A percentile compares a stretch with the other conserved stretches of the same genome.
These are phyloP conservation scores for Pseudocohnilembus persalinus DNA, from an alignment of 169 alveolate species.

Conservation along the genomic window DNA sequence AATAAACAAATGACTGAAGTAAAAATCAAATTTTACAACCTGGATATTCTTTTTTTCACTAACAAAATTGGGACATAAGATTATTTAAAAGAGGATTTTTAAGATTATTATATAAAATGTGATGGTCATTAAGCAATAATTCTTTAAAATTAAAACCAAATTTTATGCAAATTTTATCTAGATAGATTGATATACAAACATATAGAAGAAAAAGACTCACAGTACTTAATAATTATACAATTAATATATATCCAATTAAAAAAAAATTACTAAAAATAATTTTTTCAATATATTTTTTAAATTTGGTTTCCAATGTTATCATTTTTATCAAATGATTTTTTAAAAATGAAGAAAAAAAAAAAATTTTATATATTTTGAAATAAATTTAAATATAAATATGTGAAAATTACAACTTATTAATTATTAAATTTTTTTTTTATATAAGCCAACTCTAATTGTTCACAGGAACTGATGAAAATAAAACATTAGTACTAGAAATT, in stretches of 20 bases:
- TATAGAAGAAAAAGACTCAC: constrained; percentile 9
- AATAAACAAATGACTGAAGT: constrained; percentile 23
- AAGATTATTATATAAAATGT: constrained; percentile 17
- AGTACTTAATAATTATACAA: constrained; percentile 14
- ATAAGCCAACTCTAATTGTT: background rate
- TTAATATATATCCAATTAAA: background rate
- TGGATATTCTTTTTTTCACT: constrained; percentile 19
- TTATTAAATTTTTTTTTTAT: constrained; percentile 2
- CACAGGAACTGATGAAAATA: background rate
- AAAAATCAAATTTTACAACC: constrained; percentile 29
- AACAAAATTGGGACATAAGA: constrained; percentile 2
- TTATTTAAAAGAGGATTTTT: constrained; percentile 28
- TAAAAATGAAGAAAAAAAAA: no score
- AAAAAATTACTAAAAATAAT: background rate
- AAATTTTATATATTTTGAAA: no score
- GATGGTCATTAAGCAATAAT: constrained; percentile 23
- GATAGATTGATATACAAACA: constrained; percentile 5
- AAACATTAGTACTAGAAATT: background rate
- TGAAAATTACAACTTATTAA: no score
- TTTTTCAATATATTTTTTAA: background rate
- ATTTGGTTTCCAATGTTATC: no score
- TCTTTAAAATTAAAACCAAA: constrained; percentile 36
- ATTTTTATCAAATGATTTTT: no score
- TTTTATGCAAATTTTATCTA: constrained; percentile 20
- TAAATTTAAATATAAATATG: no score